phyloP scores from a whole-genome alignment of 2,329 filamentous ascomycete species.

The Colletotrichum eleusines region DNA sequence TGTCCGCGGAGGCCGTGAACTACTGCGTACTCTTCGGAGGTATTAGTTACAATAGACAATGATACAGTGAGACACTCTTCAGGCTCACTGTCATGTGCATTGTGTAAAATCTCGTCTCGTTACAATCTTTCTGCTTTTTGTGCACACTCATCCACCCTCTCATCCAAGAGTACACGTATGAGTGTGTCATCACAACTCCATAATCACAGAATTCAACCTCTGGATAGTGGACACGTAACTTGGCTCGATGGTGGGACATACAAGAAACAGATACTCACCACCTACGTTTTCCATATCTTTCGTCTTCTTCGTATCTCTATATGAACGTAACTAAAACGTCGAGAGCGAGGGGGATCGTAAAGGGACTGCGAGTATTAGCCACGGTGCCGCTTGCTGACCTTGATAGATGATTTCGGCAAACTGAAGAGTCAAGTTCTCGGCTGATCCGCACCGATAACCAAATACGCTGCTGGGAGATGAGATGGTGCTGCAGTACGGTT shows the following conservation, averaged over 20 bases:
- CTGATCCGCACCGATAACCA: no score
- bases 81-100: background rate
- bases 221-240: no score
- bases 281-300: background rate
- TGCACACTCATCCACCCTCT: background rate
- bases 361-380: no score
- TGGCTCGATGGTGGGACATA: background rate
- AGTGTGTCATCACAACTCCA: background rate
- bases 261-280: background rate
- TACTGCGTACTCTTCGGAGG: background rate
- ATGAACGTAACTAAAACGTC: background rate
- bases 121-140: background rate
- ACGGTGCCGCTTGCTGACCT: no score
- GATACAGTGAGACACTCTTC: background rate
- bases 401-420: no score
- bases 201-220: background rate
- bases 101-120: background rate
- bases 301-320: background rate
- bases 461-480: no score
- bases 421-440: no score
- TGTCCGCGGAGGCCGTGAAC: no score
- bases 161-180: background rate
- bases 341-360: no score
- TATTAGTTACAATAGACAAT: background rate
- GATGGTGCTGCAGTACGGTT: no score